Evolutionary conservation across 257 asterid species (phyloP).

Genomic region (Solanum infundibuliforme): DNA sequence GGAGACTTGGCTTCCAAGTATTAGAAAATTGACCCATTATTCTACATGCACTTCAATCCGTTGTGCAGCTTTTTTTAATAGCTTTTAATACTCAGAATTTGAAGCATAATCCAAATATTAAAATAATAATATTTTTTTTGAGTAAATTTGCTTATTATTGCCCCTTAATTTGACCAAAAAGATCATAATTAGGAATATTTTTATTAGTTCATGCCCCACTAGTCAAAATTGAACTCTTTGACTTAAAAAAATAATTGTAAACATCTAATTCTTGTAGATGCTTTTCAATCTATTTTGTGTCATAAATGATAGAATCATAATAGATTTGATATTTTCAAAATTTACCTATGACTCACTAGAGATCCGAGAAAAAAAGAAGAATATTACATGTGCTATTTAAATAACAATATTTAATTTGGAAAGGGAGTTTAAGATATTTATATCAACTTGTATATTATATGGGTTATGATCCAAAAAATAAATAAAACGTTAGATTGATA

Average conservation of each 20-base stretch:
- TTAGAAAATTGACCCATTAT: neutral
- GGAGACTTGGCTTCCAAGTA: neutral
- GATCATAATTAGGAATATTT: neutral
- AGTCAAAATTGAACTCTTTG: neutral
- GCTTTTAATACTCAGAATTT: neutral
- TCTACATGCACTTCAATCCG: neutral
- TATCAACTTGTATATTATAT: too few species aligned
- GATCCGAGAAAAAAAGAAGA: neutral
- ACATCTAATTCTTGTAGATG: neutral
- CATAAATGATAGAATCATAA: too few species aligned
- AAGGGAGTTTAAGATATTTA: neutral
- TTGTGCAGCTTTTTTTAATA: neutral
- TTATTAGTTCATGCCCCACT: neutral
- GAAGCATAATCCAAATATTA: neutral
- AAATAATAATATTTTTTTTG: neutral
- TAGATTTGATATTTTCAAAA: too few species aligned
- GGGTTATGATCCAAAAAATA: too few species aligned
- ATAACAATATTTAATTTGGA: neutral
- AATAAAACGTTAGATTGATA: neutral
- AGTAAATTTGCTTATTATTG: neutral
- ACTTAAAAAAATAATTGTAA: neutral
- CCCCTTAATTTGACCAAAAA: neutral
- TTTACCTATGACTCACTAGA: too few species aligned
- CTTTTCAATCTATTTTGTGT: too few species aligned
- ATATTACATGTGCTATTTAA: neutral